Conservation (phyloP, 495 filamentous ascomycete genomes). For the Cairneyella variabilis region DNA sequence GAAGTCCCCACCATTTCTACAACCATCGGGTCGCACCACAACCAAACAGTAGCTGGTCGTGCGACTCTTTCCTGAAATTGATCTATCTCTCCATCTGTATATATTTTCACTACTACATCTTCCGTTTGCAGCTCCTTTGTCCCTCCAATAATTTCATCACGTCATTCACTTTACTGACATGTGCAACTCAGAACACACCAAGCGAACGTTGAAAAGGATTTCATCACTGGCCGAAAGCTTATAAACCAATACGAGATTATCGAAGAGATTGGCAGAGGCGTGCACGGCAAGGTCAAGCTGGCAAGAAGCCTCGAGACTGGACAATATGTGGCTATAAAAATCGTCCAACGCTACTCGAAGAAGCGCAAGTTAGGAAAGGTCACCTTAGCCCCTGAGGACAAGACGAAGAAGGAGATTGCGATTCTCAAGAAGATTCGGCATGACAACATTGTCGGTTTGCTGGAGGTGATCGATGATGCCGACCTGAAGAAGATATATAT, state of each 20-base stretch:
- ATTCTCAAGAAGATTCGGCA: conserved; percentile 98
- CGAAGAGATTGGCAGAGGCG: conserved; percentile 89
- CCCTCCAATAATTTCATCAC: too few species aligned
- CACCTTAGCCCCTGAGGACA: conserved; percentile 69
- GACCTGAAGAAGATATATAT: conserved; percentile 97
- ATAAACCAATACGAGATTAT: conserved; percentile 98
- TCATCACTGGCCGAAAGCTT: conserved; percentile 82
- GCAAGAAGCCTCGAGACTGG: conserved; percentile 73
- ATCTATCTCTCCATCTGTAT: neutral
- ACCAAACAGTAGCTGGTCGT: neutral
- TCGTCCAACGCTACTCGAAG: conserved; percentile 93
- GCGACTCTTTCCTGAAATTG: neutral
- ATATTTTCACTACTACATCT: too few species aligned
- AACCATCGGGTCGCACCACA: conserved; percentile 1
- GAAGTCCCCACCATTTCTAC: conserved; percentile 9
- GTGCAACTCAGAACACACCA: conserved; percentile 63
- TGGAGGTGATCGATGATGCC: conserved; percentile 97
- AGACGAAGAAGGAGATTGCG: conserved; percentile 95
- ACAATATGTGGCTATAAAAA: conserved; percentile 93
- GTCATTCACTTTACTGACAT: conserved; percentile 10
- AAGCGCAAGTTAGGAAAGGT: conserved; percentile 80
- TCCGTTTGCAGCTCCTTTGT: too few species aligned
- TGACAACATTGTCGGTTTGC: conserved; percentile 86
- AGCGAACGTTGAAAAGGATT: conserved; percentile 83
- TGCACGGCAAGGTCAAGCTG: conserved; percentile 96